Evolutionary conservation across 108 stramenopile species (phyloP).

Genomic region (Conticribra weissflogii): DNA sequence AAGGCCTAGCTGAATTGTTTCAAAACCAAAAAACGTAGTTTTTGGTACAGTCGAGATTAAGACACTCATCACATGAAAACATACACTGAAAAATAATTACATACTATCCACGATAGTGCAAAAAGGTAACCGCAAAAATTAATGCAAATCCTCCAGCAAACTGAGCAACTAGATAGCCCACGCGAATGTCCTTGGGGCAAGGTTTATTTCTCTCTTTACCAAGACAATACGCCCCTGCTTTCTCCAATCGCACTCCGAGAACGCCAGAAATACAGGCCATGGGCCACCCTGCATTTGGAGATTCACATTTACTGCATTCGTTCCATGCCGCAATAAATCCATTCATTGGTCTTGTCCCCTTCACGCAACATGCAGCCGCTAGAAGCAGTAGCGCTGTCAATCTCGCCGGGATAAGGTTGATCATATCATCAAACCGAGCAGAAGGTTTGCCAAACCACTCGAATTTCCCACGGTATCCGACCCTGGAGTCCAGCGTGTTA

Average conservation of each 20-base stretch:
- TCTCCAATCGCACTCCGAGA: conserved; percentile 44
- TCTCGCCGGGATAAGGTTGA: conserved; percentile 53
- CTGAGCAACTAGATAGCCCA: conserved; percentile 42
- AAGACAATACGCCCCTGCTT: conserved; percentile 44
- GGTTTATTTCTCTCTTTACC: conserved; percentile 18
- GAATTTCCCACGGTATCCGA: conserved; percentile 53
- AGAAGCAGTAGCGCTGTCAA: conserved; percentile 41
- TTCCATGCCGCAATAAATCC: conserved; percentile 41
- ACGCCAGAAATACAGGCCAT: conserved; percentile 57
- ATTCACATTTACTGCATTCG: conserved; percentile 42
- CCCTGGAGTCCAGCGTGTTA: conserved; percentile 55
- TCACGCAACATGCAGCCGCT: conserved; percentile 12
- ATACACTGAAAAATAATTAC: too few species aligned
- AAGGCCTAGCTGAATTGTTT: too few species aligned
- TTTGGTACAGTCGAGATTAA: too few species aligned
- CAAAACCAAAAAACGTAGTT: too few species aligned
- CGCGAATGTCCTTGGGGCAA: conserved; percentile 36
- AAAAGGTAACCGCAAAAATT: conserved; percentile 11
- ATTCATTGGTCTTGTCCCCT: background rate
- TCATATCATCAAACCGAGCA: conserved; percentile 53
- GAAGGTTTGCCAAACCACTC: conserved; percentile 56
- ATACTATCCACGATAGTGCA: background rate
- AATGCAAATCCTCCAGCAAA: conserved; percentile 48
- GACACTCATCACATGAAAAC: too few species aligned
- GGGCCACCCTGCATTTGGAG: conserved; percentile 63